These are phyloP conservation scores for Coemansia sp. DNA, from an alignment of 192 early-diverging fungal genomes.

Conservation along the genomic window DNA sequence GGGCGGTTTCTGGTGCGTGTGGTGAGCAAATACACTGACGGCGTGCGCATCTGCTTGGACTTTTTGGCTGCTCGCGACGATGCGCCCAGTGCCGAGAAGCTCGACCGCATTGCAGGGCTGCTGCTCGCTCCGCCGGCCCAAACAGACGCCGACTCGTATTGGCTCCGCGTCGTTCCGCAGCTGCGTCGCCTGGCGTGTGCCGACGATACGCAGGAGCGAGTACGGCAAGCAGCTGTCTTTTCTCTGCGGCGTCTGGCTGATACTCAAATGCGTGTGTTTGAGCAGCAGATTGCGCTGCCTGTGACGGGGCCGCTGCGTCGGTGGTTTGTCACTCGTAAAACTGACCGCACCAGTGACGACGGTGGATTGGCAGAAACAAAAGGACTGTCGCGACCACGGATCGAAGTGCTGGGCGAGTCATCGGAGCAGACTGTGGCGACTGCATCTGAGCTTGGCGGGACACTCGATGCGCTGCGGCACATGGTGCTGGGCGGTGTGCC, in stretches of 20 bases:
- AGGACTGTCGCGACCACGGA: background rate
- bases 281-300: slow-evolving; percentile 51
- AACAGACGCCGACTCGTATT: slow-evolving; percentile 11
- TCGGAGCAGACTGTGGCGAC: background rate
- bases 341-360: too few relatives aligned
- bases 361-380: background rate
- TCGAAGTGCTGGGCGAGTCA: background rate
- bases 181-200: slow-evolving; percentile 7
- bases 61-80: slow-evolving; percentile 63
- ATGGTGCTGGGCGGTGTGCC: slow-evolving; percentile 65
- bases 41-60: slow-evolving; percentile 64
- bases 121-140: slow-evolving; percentile 33
- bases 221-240: slow-evolving; percentile 25
- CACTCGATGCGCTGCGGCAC: slow-evolving; percentile 55
- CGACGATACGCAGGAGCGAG: slow-evolving; percentile 3
- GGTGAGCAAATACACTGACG: slow-evolving; percentile 60
- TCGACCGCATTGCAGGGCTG: slow-evolving; percentile 35
- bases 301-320: slow-evolving; percentile 42
- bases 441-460: slow-evolving; percentile 1
- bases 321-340: slow-evolving; percentile 2
- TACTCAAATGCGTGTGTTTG: slow-evolving; percentile 14
- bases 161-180: slow-evolving; percentile 23
- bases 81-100: slow-evolving; percentile 23
- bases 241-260: slow-evolving; percentile 23
- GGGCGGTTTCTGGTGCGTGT: slow-evolving; percentile 69